A percentile compares a stretch with the other conserved stretches of the same genome.
Evolutionary conservation across 2,329 filamentous ascomycete species (phyloP).

Genomic region (Biscogniauxia sp.): DNA sequence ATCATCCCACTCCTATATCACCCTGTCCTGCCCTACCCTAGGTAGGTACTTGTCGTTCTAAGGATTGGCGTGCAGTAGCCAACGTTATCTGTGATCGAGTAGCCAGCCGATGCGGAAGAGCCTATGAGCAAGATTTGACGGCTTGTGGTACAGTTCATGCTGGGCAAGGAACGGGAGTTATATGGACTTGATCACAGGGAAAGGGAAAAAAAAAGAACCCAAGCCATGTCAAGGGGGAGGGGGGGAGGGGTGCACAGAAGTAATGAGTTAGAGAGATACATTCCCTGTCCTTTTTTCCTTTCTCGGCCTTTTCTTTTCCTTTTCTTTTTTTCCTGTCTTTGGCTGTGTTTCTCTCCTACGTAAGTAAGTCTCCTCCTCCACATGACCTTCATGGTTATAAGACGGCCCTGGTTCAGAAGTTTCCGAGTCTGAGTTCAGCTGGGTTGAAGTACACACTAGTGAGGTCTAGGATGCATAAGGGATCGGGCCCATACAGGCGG

Average conservation of each 20-base stretch:
- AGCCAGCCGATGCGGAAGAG: slow-evolving; percentile 8
- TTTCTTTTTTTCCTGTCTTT: too few species aligned
- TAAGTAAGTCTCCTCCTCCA: not conserved
- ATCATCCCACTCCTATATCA: slow-evolving; percentile 1
- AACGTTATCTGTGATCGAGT: not conserved
- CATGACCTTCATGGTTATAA: not conserved
- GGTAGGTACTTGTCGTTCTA: slow-evolving; percentile 14
- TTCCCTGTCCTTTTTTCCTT: too few species aligned
- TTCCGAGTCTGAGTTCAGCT: not conserved
- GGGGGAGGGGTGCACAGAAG: too few species aligned
- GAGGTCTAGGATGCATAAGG: not conserved
- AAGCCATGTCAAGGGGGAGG: not conserved
- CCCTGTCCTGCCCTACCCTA: slow-evolving; percentile 8
- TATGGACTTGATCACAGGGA: not conserved
- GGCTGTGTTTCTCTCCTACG: too few species aligned
- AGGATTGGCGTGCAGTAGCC: slow-evolving; percentile 9
- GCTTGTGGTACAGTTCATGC: not conserved
- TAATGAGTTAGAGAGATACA: too few species aligned
- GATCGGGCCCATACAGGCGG: not conserved
- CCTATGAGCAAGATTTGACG: not conserved
- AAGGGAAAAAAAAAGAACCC: too few species aligned
- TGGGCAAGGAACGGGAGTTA: not conserved
- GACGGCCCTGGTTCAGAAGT: not conserved
- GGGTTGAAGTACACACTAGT: not conserved
- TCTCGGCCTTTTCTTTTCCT: too few species aligned